Conservation (phyloP, 2,329 filamentous ascomycete species). For the Colletotrichum karsti region DNA sequence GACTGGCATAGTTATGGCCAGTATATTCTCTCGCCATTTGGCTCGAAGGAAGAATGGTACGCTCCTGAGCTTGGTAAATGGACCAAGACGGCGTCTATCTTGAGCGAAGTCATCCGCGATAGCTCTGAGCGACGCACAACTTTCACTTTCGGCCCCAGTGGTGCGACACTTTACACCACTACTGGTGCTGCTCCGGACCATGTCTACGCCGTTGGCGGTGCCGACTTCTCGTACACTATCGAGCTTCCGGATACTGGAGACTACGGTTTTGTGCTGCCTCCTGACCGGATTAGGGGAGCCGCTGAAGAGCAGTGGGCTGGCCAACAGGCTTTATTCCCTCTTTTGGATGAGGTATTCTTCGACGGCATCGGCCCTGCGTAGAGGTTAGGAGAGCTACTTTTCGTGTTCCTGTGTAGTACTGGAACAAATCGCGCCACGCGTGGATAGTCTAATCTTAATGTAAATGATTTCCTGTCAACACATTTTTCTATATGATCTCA, state of each 20-base stretch:
- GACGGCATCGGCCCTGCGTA: constrained; percentile 37
- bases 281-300: constrained; percentile 44
- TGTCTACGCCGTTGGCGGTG: constrained; percentile 34
- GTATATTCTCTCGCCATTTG: constrained; percentile 52
- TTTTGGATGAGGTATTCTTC: constrained; percentile 45
- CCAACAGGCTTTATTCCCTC: constrained; percentile 40
- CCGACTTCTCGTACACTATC: constrained; percentile 49
- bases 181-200: constrained; percentile 41
- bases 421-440: too few species aligned
- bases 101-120: constrained; percentile 41
- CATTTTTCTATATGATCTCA: too few species aligned
- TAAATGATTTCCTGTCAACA: too few species aligned
- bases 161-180: constrained; percentile 45
- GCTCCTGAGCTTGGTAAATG: constrained; percentile 50
- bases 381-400: neutral
- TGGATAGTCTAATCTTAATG: too few species aligned
- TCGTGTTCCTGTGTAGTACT: too few species aligned
- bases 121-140: constrained; percentile 43
- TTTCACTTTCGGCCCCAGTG: constrained; percentile 47
- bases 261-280: constrained; percentile 47
- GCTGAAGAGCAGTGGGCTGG: constrained; percentile 45
- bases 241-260: constrained; percentile 43
- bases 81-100: constrained; percentile 42
- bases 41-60: constrained; percentile 51
- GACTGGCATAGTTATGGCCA: constrained; percentile 58